Conservation (phyloP, 805 yeast genomes). For the Middelhovenomyces tepae region DNA sequence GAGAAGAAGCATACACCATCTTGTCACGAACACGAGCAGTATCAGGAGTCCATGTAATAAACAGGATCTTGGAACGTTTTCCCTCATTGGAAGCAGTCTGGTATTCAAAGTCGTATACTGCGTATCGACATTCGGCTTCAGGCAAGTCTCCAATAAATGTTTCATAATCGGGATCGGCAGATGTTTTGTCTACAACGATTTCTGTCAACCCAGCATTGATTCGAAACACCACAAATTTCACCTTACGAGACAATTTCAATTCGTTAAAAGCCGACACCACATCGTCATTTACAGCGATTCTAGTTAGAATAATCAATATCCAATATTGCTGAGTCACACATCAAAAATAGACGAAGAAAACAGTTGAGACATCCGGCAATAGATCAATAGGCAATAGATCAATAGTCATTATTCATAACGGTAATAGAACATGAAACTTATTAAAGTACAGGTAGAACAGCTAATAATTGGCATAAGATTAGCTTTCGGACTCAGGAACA, state of each 20-base stretch:
- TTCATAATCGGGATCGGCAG: conserved; percentile 70
- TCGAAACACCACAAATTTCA: conserved; percentile 72
- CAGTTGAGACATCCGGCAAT: too few species aligned
- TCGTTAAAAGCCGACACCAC: conserved; percentile 92
- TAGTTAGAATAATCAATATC: conserved; percentile 25
- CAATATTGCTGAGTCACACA: too few species aligned
- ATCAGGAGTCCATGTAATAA: conserved; percentile 94
- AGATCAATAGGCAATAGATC: too few species aligned
- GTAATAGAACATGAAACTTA: too few species aligned
- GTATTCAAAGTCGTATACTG: conserved; percentile 94
- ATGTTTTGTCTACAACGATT: conserved; percentile 82
- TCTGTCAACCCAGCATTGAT: conserved; percentile 82
- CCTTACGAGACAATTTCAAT: conserved; percentile 75
- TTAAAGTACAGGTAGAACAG: too few species aligned
- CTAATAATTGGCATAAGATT: too few species aligned
- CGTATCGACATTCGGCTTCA: conserved; percentile 93
- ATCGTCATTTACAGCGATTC: conserved; percentile 83
- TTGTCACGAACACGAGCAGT: conserved; percentile 87
- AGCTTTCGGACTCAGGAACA: too few species aligned
- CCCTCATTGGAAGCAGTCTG: conserved; percentile 88
- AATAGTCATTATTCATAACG: too few species aligned
- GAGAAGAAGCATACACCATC: conserved; percentile 98
- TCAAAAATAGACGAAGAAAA: too few species aligned
- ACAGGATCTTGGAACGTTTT: conserved; percentile 69
- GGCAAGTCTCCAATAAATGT: conserved; percentile 81